These are phyloP conservation scores for Favolaschia claudopus DNA, from an alignment of 768 basidiomycete genomes.

Conservation along the genomic window DNA sequence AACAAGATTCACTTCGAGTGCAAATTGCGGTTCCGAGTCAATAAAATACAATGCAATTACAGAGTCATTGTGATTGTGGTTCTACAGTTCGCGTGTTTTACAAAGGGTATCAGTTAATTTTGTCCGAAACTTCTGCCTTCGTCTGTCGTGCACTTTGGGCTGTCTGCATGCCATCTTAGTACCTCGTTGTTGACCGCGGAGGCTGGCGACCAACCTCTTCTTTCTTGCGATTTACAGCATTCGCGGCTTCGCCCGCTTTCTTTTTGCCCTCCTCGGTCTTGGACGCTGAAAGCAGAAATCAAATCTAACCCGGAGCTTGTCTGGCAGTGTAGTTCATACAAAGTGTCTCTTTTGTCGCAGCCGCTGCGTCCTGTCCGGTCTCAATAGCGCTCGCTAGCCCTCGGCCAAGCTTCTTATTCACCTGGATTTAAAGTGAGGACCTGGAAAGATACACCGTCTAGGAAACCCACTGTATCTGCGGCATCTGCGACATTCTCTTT, in stretches of 20 bases:
- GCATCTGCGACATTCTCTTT: slow-evolving; percentile 54
- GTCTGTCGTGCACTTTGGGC: slow-evolving; percentile 41
- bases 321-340: slow-evolving; percentile 34
- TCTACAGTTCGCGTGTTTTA: background rate
- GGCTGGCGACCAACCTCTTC: slow-evolving; percentile 23
- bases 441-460: background rate
- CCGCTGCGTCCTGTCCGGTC: slow-evolving; percentile 50
- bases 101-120: slow-evolving; percentile 16
- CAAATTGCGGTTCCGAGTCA: background rate
- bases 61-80: background rate
- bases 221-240: slow-evolving; percentile 31
- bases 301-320: background rate
- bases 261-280: slow-evolving; percentile 41
- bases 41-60: background rate
- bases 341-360: slow-evolving; percentile 49
- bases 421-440: slow-evolving; percentile 32
- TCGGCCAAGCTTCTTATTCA: slow-evolving; percentile 54
- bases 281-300: slow-evolving; percentile 37
- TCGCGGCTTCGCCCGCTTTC: slow-evolving; percentile 43
- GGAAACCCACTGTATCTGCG: slow-evolving; percentile 47
- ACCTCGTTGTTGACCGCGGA: background rate
- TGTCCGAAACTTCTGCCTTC: slow-evolving; percentile 46
- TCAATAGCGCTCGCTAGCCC: slow-evolving; percentile 56
- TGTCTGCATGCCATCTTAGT: slow-evolving; percentile 33
- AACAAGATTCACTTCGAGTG: too few relatives aligned